Percentiles rank a stretch among this genome's conserved stretches.
These are phyloP conservation scores for Russula sp. DNA, from an alignment of 768 basidiomycete species.

Conservation along the genomic window DNA sequence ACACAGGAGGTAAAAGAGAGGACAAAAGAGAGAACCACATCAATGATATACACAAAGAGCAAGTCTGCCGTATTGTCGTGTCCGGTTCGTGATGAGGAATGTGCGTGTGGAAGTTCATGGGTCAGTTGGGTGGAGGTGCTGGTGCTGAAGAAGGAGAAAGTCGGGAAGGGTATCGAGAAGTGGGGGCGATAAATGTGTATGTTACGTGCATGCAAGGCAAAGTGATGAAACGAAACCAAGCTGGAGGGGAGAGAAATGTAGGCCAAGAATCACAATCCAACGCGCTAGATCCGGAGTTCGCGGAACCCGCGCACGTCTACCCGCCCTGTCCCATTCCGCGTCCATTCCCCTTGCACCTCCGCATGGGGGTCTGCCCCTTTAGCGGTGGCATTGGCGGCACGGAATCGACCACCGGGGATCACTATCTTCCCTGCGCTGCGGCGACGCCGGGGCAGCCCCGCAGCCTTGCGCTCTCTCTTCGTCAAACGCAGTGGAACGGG, in stretches of 20 bases:
- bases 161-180: not conserved
- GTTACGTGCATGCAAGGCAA: conserved; percentile 1
- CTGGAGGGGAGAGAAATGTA: not conserved
- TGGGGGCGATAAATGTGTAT: conserved; percentile 4
- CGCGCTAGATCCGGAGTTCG: conserved; percentile 60
- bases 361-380: conserved; percentile 26
- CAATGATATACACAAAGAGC: conserved; percentile 17
- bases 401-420: conserved; percentile 56
- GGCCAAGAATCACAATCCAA: not conserved
- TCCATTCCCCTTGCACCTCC: conserved; percentile 48
- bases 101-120: not conserved
- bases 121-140: not conserved
- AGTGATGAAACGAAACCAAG: conserved; percentile 2
- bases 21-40: conserved; percentile 1
- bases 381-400: conserved; percentile 29
- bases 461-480: conserved; percentile 59
- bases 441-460: conserved; percentile 57
- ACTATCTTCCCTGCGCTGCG: conserved; percentile 49
- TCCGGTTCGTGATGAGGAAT: conserved; percentile 6
- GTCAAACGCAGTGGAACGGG: conserved; percentile 44
- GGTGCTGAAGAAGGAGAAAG: not conserved
- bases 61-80: conserved; percentile 14
- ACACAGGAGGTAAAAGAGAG: conserved; percentile 7
- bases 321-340: conserved; percentile 61
- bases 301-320: conserved; percentile 73